Evolutionary conservation across 2,329 filamentous ascomycete species (phyloP).

Genomic region (Raffaelea arxii): DNA sequence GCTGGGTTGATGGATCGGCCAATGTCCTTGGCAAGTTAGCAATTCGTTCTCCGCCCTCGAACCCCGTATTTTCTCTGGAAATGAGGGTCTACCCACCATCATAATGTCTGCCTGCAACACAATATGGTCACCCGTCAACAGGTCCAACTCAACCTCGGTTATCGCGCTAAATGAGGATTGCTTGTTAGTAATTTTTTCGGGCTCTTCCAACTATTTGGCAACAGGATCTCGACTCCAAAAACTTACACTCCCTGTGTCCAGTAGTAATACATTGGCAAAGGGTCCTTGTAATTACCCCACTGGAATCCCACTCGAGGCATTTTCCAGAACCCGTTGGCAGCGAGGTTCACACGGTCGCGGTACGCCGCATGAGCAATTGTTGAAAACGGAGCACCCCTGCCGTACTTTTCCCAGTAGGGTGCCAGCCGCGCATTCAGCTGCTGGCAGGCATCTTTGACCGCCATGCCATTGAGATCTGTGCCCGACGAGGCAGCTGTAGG

Average conservation of each 20-base stretch:
- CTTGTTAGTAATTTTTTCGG: no score
- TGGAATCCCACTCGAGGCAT: constrained; percentile 92
- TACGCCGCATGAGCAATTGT: constrained; percentile 84
- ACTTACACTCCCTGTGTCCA: constrained; percentile 78
- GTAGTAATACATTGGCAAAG: constrained; percentile 86
- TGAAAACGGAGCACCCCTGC: constrained; percentile 70
- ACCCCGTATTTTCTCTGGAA: no score
- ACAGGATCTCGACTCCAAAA: no score
- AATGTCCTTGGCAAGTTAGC: constrained; percentile 51
- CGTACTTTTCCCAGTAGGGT: constrained; percentile 78
- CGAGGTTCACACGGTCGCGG: constrained; percentile 90
- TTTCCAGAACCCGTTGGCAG: constrained; percentile 91
- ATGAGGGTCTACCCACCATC: constrained; percentile 35
- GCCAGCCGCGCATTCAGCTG: constrained; percentile 79
- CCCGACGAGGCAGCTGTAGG: constrained; percentile 88
- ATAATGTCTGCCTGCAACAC: constrained; percentile 81
- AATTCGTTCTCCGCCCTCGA: no score
- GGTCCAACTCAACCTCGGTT: constrained; percentile 87
- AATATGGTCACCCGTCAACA: constrained; percentile 86
- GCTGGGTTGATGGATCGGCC: constrained; percentile 66
- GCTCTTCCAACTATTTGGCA: no score
- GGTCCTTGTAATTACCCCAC: constrained; percentile 77
- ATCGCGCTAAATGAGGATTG: constrained; percentile 46
- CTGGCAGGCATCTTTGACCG: constrained; percentile 81
- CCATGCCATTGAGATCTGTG: constrained; percentile 90